Conservation (phyloP, 768 basidiomycete genomes). For the Phanerochaete sordida region DNA sequence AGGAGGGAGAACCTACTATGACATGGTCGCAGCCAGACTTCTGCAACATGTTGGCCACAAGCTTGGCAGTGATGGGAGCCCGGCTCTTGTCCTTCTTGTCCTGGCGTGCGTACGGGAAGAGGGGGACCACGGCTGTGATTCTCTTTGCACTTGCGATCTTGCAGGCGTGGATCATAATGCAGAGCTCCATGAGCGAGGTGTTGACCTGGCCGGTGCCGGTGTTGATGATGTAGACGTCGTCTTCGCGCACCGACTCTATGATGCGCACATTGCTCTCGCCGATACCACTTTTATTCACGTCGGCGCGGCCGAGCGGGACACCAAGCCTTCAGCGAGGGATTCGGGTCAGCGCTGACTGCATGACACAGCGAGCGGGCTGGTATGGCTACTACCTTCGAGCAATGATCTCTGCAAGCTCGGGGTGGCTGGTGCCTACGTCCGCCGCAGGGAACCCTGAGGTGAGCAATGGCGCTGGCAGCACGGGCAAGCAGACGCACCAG, state of each 20-base stretch:
- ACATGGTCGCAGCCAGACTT: constrained; percentile 94
- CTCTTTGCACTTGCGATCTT: constrained; percentile 98
- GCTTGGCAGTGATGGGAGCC: constrained; percentile 96
- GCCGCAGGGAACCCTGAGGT: constrained; percentile 7
- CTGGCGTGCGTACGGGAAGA: constrained; percentile 96
- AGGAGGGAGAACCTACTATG: constrained; percentile 65
- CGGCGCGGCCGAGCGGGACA: constrained; percentile 80
- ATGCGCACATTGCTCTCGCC: constrained; percentile 93
- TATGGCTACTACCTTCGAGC: constrained; percentile 68
- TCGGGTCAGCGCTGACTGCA: background rate
- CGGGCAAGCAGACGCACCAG: constrained; percentile 38
- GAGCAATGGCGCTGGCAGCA: constrained; percentile 5
- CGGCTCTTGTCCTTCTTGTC: constrained; percentile 99
- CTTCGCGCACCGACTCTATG: constrained; percentile 93
- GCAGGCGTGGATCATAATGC: constrained; percentile 99
- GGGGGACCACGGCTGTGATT: constrained; percentile 97
- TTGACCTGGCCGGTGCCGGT: constrained; percentile 86
- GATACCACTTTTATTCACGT: constrained; percentile 83
- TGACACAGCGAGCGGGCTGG: constrained; percentile 13
- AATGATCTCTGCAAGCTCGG: constrained; percentile 91
- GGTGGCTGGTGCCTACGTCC: constrained; percentile 83
- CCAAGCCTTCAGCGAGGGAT: constrained; percentile 65
- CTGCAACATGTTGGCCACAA: constrained; percentile 97
- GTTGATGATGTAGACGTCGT: constrained; percentile 98
- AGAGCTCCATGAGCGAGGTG: constrained; percentile 94